Conservation (phyloP, 148 eudicot species). For the Nepenthes gracilis region DNA sequence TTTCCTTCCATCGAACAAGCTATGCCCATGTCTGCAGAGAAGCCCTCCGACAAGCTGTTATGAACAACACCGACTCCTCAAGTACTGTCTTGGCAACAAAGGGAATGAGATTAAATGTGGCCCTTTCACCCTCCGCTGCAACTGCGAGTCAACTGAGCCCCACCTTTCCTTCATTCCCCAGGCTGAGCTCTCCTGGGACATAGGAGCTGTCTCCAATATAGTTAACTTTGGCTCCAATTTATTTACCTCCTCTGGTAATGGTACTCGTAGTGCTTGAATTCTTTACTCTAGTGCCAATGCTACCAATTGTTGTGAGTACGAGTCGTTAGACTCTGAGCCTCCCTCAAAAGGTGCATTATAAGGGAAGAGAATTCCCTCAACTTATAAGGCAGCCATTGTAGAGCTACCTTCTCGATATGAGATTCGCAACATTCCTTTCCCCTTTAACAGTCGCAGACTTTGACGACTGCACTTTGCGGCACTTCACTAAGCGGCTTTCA, state of each 20-base stretch:
- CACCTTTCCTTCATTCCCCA: background rate
- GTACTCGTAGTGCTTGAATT: background rate
- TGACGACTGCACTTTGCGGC: too few relatives aligned
- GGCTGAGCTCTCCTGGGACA: background rate
- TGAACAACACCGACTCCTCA: too few relatives aligned
- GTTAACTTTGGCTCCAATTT: background rate
- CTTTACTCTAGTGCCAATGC: background rate
- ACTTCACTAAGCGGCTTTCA: too few relatives aligned
- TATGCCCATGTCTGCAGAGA: constrained; percentile 2
- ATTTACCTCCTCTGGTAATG: too few relatives aligned
- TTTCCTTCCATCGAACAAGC: constrained; percentile 8
- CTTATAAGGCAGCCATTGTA: too few relatives aligned
- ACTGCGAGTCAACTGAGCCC: background rate
- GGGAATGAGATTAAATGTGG: background rate
- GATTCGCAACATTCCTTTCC: too few relatives aligned
- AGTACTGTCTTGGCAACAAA: too few relatives aligned
- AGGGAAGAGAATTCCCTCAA: too few relatives aligned
- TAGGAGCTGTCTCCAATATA: background rate
- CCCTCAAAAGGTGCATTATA: too few relatives aligned
- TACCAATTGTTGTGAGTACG: background rate
- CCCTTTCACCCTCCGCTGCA: background rate
- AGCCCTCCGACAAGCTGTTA: background rate
- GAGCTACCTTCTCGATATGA: too few relatives aligned
- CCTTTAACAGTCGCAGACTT: too few relatives aligned
- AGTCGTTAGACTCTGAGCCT: too few relatives aligned